A percentile compares a stretch with the other conserved stretches of the same genome.
Conservation (phyloP, 345 rosid species). For the Populus ilicifolia region DNA sequence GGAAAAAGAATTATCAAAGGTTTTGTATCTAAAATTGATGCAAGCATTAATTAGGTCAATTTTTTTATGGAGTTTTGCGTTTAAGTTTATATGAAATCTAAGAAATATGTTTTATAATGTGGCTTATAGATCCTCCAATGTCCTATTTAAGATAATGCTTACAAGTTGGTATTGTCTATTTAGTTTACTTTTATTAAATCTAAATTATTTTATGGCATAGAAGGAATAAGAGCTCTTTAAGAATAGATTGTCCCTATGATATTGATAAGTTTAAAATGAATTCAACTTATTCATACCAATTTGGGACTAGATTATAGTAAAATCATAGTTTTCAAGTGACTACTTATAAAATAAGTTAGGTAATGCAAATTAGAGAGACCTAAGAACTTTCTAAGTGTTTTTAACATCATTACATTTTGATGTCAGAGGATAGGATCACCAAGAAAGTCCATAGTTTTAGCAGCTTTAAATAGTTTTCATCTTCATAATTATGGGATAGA, state of each 20-base stretch:
- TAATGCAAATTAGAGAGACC: constrained; percentile 60
- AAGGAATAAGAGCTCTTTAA: too few species aligned
- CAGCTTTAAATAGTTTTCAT: constrained; percentile 47
- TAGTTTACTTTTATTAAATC: too few species aligned
- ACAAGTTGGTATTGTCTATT: too few species aligned
- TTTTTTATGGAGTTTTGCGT: too few species aligned
- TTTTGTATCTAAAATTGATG: too few species aligned
- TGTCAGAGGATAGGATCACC: constrained; percentile 50
- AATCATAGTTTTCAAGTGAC: constrained; percentile 50
- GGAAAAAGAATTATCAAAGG: too few species aligned
- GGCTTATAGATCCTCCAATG: too few species aligned
- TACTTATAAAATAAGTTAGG: constrained; percentile 60
- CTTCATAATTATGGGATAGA: constrained; percentile 50
- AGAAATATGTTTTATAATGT: too few species aligned
- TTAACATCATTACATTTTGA: constrained; percentile 54
- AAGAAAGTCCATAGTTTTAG: constrained; percentile 45
- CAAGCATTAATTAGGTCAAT: too few species aligned
- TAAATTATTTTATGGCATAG: too few species aligned
- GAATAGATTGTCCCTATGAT: constrained; percentile 15
- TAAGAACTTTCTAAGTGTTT: constrained; percentile 52
- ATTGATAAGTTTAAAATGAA: constrained; percentile 35
- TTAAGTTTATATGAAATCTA: too few species aligned
- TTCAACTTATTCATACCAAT: constrained; percentile 34
- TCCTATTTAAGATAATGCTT: too few species aligned
- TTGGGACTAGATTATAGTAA: constrained; percentile 44